A percentile compares a stretch with the other conserved stretches of the same genome.
Evolutionary conservation across 306 rosid genomes (phyloP).

Genomic region (Glycine tomentella): DNA sequence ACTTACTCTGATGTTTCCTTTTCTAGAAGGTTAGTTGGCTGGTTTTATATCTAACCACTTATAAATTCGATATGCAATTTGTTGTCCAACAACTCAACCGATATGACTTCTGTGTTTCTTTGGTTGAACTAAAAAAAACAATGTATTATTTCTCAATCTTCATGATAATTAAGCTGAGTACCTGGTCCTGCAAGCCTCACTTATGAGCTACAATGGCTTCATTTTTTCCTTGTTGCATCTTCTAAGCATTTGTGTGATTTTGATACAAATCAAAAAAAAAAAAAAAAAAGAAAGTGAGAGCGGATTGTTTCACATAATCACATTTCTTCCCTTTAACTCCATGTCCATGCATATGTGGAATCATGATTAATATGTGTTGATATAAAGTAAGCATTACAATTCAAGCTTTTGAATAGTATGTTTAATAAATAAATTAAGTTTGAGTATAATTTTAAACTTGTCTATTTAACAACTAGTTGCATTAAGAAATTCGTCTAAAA

Average conservation of each 20-base stretch:
- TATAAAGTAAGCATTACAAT: not conserved
- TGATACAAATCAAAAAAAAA: not conserved
- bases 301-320: not conserved
- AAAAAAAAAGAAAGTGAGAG: not conserved
- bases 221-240: not conserved
- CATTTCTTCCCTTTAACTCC: not conserved
- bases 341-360: not conserved
- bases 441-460: not conserved
- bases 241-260: not conserved
- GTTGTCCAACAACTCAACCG: not conserved
- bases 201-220: not conserved
- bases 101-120: not conserved
- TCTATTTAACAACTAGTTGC: not conserved
- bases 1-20: not conserved
- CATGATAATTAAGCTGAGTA: not conserved
- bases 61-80: not conserved
- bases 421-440: not conserved
- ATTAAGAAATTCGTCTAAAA: not conserved
- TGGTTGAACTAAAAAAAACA: not conserved
- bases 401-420: not conserved
- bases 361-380: not conserved
- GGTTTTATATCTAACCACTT: not conserved
- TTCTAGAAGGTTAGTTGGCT: not conserved
- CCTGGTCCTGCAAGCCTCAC: not conserved
- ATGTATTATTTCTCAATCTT: not conserved